Base-by-base conservation (phyloP, 2,329 filamentous ascomycete species). In the Diaporthe australafricana region DNA sequence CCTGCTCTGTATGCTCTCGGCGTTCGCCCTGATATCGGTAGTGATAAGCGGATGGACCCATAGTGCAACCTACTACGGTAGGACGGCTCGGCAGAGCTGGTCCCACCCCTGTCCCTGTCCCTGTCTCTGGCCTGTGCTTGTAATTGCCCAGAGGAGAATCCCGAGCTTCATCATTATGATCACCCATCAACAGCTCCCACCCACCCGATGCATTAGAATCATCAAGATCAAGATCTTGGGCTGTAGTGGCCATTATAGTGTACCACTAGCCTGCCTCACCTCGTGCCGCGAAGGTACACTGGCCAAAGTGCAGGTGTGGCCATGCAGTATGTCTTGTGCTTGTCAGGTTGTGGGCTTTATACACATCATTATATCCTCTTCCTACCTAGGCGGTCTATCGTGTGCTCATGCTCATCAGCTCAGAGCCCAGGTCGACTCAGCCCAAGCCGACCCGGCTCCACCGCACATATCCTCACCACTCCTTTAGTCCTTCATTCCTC, bases 51-150 rank as follows among this genome's bases (percentile, higher is more conserved):
- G 27, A 20, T 25, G 42, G 60, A 35, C 60, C 60, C 42, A 63
- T 63, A 63, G 27, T 63, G n/a, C 17, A n/a, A 20, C 27, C 60
- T 63, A 40, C 20, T 35, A 38, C 60, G 60, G 60, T 25, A 38
- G 20, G 20, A 35, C 60, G 60, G 60, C 60, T 63, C 60, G 60
- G 60, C 27, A 63, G 45, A 65, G 30, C 42, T 65, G 60, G 42
- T 30, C 14, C 8, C 3, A 0, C 40, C 42, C 60, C 60, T 63
- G 60, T 48, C 60, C 60, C 27, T 48, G 42, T 63, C 30, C 60
- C 60, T 40, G 38, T 40, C 38, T 11, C 38, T 35, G 32, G 38
- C 14, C 38, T 11, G 6, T 40, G 38, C 6, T 40, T 5, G 38
- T 40, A 11, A 11, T 40, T 16, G 38, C 38, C 38, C 38, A 16